Evolutionary conservation across 169 alveolate genomes (phyloP).

Genomic region (Plasmodium gonderi): DNA sequence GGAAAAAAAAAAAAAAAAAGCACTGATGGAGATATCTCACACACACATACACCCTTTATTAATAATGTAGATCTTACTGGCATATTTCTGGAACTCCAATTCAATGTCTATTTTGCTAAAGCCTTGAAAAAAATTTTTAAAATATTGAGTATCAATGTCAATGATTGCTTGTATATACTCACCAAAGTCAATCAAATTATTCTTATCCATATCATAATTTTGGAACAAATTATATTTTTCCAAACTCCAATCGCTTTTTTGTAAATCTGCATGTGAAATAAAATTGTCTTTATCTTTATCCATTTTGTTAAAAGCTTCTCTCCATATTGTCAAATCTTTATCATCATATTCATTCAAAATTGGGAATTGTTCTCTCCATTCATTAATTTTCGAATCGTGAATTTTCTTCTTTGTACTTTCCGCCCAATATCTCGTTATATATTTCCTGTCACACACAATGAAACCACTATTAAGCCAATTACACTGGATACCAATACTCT

Average conservation of each 20-base stretch:
- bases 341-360: slow-evolving; percentile 60
- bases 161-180: slow-evolving; percentile 80
- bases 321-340: slow-evolving; percentile 75
- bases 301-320: slow-evolving; percentile 75
- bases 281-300: slow-evolving; percentile 77
- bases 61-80: slow-evolving; percentile 41
- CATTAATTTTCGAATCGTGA: slow-evolving; percentile 68
- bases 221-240: slow-evolving; percentile 62
- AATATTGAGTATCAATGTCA: slow-evolving; percentile 77
- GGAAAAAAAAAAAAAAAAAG: no score
- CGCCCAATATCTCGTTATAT: slow-evolving; percentile 62
- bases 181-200: slow-evolving; percentile 81
- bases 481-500: no score
- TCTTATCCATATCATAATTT: slow-evolving; percentile 78
- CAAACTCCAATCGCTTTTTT: slow-evolving; percentile 77
- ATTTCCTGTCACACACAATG: neutral
- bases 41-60: no score
- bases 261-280: slow-evolving; percentile 81
- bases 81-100: slow-evolving; percentile 80
- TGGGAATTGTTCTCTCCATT: slow-evolving; percentile 65
- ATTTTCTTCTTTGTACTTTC: slow-evolving; percentile 64
- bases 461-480: neutral
- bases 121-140: slow-evolving; percentile 78
- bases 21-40: no score
- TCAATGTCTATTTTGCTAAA: slow-evolving; percentile 79